Evolutionary conservation across 176 grass and related monocot genomes (phyloP).

Genomic region (Rhynchospora breviuscula): DNA sequence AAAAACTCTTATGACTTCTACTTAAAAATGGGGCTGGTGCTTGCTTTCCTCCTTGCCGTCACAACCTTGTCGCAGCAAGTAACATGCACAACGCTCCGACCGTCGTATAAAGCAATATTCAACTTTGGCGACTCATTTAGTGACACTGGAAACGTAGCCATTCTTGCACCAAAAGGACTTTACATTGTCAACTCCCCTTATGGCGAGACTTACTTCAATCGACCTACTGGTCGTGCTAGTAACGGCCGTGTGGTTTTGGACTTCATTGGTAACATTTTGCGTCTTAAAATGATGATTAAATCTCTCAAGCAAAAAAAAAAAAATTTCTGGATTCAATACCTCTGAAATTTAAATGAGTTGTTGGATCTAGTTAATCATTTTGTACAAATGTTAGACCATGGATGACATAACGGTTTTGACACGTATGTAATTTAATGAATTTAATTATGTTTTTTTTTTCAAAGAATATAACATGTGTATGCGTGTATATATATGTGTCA

Average conservation of each 20-base stretch:
- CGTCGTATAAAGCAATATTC: conserved; percentile 27
- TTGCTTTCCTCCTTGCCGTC: background rate
- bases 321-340: background rate
- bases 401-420: too few relatives aligned
- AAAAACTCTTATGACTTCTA: too few relatives aligned
- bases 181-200: conserved; percentile 12
- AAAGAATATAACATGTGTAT: too few relatives aligned
- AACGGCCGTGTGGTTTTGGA: conserved; percentile 39
- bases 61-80: background rate
- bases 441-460: too few relatives aligned
- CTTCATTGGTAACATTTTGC: conserved; percentile 33
- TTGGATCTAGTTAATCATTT: background rate
- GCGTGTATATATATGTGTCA: too few relatives aligned
- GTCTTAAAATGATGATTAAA: background rate
- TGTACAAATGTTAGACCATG: too few relatives aligned
- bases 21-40: background rate
- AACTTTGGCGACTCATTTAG: conserved; percentile 36
- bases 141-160: conserved; percentile 35
- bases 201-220: conserved; percentile 40
- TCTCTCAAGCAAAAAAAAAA: background rate
- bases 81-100: background rate
- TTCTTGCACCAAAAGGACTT: background rate
- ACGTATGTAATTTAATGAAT: too few relatives aligned
- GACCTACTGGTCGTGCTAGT: conserved; percentile 23
- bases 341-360: background rate